Percentiles rank a stretch among this genome's conserved stretches.
Evolutionary conservation across 495 filamentous ascomycete genomes (phyloP).

Genomic region (Chaetomium tenue): DNA sequence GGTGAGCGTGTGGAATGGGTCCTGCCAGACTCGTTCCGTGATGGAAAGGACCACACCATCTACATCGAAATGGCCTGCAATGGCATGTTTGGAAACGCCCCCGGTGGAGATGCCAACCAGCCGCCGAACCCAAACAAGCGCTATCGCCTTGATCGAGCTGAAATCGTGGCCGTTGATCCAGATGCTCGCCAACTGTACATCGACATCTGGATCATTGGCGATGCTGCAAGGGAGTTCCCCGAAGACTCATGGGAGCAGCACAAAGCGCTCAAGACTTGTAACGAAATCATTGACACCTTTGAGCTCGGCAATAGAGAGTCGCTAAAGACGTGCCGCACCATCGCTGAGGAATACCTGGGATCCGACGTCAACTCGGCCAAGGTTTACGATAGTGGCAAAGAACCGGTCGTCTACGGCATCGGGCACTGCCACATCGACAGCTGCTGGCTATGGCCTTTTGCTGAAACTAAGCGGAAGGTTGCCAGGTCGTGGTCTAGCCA

Average conservation of each 20-base stretch:
- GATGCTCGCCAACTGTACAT: conserved; percentile 79
- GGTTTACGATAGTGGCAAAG: conserved; percentile 74
- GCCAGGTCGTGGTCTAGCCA: conserved; percentile 96
- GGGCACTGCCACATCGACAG: conserved; percentile 98
- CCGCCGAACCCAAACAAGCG: conserved; percentile 80
- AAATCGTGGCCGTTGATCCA: conserved; percentile 84
- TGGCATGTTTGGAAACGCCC: conserved; percentile 93
- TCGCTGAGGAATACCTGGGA: conserved; percentile 80
- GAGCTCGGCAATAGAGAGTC: conserved; percentile 74
- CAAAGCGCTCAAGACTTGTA: conserved; percentile 75
- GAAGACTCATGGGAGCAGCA: conserved; percentile 82
- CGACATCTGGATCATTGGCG: conserved; percentile 94
- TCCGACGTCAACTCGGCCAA: conserved; percentile 74
- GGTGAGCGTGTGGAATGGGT: conserved; percentile 90
- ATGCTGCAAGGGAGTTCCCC: conserved; percentile 79
- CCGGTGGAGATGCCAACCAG: conserved; percentile 81
- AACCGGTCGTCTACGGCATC: conserved; percentile 79
- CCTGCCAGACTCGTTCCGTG: conserved; percentile 71
- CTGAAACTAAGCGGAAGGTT: conserved; percentile 97
- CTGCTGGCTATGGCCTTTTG: conserved; percentile 98
- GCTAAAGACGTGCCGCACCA: conserved; percentile 72
- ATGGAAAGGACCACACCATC: conserved; percentile 82
- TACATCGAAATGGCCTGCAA: conserved; percentile 99
- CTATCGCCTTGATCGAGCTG: conserved; percentile 72
- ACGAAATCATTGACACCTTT: conserved; percentile 85